phyloP scores from a whole-genome alignment of 257 asterid genomes.

The Gynochthodes officinalis region DNA sequence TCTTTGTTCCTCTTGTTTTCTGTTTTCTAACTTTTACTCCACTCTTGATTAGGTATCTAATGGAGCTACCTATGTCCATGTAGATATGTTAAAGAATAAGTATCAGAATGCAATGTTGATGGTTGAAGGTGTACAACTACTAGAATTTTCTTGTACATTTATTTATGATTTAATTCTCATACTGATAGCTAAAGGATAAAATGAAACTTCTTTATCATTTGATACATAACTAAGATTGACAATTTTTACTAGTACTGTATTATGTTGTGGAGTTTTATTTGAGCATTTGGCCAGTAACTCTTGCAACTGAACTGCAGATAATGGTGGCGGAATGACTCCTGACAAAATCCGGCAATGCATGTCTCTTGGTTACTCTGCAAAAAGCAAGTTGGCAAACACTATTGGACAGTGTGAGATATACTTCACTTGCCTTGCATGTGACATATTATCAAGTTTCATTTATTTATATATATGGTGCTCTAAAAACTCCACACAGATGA shows the following conservation, averaged over 20 bases:
- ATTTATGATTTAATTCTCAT: background rate
- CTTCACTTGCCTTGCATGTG: background rate
- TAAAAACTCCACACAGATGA: background rate
- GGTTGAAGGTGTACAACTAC: conserved; percentile 50
- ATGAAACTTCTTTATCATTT: background rate
- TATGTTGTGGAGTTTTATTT: background rate
- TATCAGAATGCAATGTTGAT: conserved; percentile 48
- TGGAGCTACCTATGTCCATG: conserved; percentile 65
- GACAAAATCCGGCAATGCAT: conserved; percentile 74
- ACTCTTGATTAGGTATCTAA: conserved; percentile 34
- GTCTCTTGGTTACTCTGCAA: conserved; percentile 81
- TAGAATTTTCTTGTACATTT: too few species aligned
- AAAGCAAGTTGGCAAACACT: conserved; percentile 60
- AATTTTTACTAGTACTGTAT: too few species aligned
- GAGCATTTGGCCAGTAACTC: background rate
- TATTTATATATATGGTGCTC: background rate
- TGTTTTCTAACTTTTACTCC: background rate
- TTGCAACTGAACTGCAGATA: conserved; percentile 33
- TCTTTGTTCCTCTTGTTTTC: background rate
- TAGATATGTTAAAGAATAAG: conserved; percentile 51
- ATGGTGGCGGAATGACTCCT: conserved; percentile 91
- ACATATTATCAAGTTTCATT: too few species aligned
- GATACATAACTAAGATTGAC: background rate
- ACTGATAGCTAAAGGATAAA: background rate
- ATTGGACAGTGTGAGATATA: conserved; percentile 75